Percentiles rank a stretch among this genome's conserved stretches.
Conservation (phyloP, 1,284 basidiomycete genomes). For the Cutaneotrichosporon curvatum region DNA sequence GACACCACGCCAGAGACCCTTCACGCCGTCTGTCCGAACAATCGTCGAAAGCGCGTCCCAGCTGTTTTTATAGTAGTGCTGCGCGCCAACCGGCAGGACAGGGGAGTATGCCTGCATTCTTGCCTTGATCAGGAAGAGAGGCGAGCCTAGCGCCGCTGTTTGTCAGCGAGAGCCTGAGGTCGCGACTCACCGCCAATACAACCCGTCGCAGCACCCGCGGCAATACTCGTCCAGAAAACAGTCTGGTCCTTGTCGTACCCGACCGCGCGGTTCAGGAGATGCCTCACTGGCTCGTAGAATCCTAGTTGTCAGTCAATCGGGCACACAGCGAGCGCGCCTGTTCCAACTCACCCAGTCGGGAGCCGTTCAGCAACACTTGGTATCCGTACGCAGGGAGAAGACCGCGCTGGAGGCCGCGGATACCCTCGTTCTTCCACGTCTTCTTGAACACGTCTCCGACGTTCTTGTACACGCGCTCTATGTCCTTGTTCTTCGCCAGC, state of each 20-base stretch:
- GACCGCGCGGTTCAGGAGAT: constrained; percentile 59
- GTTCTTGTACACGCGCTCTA: constrained; percentile 75
- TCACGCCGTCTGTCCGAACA: constrained; percentile 64
- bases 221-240: constrained; percentile 63
- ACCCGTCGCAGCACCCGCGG: constrained; percentile 82
- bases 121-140: constrained; percentile 92
- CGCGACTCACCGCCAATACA: constrained; percentile 68
- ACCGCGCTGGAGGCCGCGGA: constrained; percentile 84
- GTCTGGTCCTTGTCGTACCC: constrained; percentile 62
- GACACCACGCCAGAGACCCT: constrained; percentile 80
- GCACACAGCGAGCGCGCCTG: neutral
- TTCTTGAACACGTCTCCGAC: constrained; percentile 80
- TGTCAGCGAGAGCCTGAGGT: neutral
- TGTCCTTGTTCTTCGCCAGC: constrained; percentile 60
- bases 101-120: constrained; percentile 97
- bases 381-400: constrained; percentile 88
- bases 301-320: constrained; percentile 49
- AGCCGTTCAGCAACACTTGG: constrained; percentile 92
- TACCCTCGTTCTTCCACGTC: constrained; percentile 84
- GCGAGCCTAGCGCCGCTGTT: constrained; percentile 80
- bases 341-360: constrained; percentile 65
- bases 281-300: constrained; percentile 90
- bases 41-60: constrained; percentile 76
- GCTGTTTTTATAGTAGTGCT: constrained; percentile 81
- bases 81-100: constrained; percentile 83